Evolutionary conservation across 2,329 filamentous ascomycete species (phyloP).

Genomic region (Aspergillus luchuensis): DNA sequence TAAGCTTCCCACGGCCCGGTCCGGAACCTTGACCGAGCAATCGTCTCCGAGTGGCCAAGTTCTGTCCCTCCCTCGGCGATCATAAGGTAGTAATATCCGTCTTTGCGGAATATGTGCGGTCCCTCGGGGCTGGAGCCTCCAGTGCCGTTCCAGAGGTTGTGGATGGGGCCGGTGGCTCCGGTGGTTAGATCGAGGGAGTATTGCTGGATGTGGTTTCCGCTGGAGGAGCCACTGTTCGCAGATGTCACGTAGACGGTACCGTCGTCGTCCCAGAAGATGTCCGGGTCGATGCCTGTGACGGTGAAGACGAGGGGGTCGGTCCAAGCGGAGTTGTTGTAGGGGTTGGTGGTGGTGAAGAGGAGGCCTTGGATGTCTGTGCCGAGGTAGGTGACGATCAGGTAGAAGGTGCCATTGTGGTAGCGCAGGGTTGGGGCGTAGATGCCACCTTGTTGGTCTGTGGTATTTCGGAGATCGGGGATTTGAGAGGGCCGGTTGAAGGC

Average conservation of each 20-base stretch:
- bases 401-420: slow-evolving; percentile 44
- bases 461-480: slow-evolving; percentile 36
- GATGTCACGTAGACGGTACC: slow-evolving; percentile 18
- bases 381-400: slow-evolving; percentile 37
- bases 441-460: slow-evolving; percentile 31
- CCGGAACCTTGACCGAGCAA: slow-evolving; percentile 32
- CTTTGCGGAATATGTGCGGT: slow-evolving; percentile 34
- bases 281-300: slow-evolving; percentile 21
- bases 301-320: slow-evolving; percentile 17
- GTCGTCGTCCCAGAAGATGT: slow-evolving; percentile 28
- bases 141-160: slow-evolving; percentile 50
- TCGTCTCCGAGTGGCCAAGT: slow-evolving; percentile 29
- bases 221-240: background rate
- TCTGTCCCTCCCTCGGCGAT: slow-evolving; percentile 32
- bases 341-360: slow-evolving; percentile 20
- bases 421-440: slow-evolving; percentile 47
- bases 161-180: slow-evolving; percentile 11
- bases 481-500: slow-evolving; percentile 34
- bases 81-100: slow-evolving; percentile 36
- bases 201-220: slow-evolving; percentile 11
- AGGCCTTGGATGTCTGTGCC: slow-evolving; percentile 16
- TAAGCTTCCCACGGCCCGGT: slow-evolving; percentile 46
- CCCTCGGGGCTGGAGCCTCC: slow-evolving; percentile 42
- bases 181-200: slow-evolving; percentile 33
- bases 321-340: slow-evolving; percentile 18